Conservation (phyloP, 2,329 filamentous ascomycete genomes). For the Amauroascus verrucosus region DNA sequence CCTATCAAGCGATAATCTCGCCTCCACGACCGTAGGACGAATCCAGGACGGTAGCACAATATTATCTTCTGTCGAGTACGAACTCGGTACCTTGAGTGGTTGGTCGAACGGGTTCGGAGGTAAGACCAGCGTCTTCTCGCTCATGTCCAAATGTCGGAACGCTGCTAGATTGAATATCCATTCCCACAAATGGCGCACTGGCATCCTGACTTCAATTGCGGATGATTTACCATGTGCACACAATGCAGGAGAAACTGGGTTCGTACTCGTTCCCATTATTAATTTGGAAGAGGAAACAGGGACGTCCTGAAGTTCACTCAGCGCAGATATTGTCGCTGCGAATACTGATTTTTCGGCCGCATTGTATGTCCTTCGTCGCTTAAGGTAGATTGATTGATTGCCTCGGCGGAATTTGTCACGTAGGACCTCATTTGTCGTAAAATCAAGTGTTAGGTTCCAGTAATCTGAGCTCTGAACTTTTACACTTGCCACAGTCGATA, state of each 20-base stretch:
- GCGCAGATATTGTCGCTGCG: slow-evolving; percentile 60
- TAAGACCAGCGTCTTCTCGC: slow-evolving; percentile 57
- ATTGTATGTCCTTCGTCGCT: slow-evolving; percentile 58
- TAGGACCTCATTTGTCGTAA: slow-evolving; percentile 53
- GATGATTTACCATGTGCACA: slow-evolving; percentile 20
- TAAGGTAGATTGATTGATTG: slow-evolving; percentile 64
- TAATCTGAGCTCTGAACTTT: slow-evolving; percentile 47
- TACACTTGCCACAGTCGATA: slow-evolving; percentile 30
- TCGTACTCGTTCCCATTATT: neutral
- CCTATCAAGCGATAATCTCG: slow-evolving; percentile 55
- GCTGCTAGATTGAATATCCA: slow-evolving; percentile 61
- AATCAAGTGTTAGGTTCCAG: slow-evolving; percentile 74
- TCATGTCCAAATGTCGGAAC: slow-evolving; percentile 47
- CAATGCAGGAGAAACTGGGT: slow-evolving; percentile 18
- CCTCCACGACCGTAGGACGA: slow-evolving; percentile 57
- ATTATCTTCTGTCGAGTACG: slow-evolving; percentile 24
- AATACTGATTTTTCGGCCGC: slow-evolving; percentile 53
- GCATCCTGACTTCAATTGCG: slow-evolving; percentile 23
- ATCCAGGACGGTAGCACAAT: slow-evolving; percentile 41
- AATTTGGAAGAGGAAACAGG: slow-evolving; percentile 21
- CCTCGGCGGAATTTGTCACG: slow-evolving; percentile 51
- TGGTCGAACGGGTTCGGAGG: slow-evolving; percentile 32
- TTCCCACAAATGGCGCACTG: slow-evolving; percentile 47
- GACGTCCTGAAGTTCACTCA: slow-evolving; percentile 51
- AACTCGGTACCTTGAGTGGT: slow-evolving; percentile 28